Conservation (phyloP, 192 early-diverging fungal species). For the Coemansia sp. region DNA sequence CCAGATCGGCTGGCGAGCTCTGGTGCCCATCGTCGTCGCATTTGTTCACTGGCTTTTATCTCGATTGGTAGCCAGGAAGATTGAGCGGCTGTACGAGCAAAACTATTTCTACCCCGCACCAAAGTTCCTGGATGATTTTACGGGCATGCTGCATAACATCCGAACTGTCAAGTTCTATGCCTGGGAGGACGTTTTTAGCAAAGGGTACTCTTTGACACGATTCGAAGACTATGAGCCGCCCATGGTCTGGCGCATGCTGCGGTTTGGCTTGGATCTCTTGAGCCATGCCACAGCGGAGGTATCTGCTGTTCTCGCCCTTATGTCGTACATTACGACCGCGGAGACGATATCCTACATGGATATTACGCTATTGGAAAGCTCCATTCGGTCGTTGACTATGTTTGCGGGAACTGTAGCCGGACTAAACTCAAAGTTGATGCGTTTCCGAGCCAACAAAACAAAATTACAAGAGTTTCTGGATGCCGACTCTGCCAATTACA, state of each 20-base stretch:
- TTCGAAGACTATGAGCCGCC: slow-evolving; percentile 18
- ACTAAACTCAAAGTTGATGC: not conserved
- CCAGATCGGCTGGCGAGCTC: slow-evolving; percentile 30
- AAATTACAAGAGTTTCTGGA: slow-evolving; percentile 15
- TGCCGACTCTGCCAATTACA: not conserved
- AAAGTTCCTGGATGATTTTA: slow-evolving; percentile 3
- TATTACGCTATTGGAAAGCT: slow-evolving; percentile 18
- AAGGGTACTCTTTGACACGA: not conserved
- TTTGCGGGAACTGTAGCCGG: slow-evolving; percentile 7
- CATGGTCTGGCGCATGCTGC: slow-evolving; percentile 25
- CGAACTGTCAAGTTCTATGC: slow-evolving; percentile 70
- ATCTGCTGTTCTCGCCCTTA: slow-evolving; percentile 60
- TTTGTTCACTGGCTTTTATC: slow-evolving; percentile 12
- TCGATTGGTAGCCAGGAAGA: not conserved
- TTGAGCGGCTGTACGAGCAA: slow-evolving; percentile 7
- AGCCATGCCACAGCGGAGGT: slow-evolving; percentile 54
- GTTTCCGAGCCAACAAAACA: not conserved
- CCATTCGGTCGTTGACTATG: slow-evolving; percentile 23
- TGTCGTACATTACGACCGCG: slow-evolving; percentile 53
- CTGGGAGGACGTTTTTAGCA: slow-evolving; percentile 53
- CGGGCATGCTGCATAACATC: slow-evolving; percentile 49
- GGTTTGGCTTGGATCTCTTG: slow-evolving; percentile 15
- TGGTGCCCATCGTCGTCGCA: slow-evolving; percentile 28
- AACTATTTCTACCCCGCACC: not conserved
- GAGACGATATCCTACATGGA: slow-evolving; percentile 20